These are phyloP conservation scores for Tulasnella sp. DNA, from an alignment of 768 basidiomycete genomes.

Conservation along the genomic window DNA sequence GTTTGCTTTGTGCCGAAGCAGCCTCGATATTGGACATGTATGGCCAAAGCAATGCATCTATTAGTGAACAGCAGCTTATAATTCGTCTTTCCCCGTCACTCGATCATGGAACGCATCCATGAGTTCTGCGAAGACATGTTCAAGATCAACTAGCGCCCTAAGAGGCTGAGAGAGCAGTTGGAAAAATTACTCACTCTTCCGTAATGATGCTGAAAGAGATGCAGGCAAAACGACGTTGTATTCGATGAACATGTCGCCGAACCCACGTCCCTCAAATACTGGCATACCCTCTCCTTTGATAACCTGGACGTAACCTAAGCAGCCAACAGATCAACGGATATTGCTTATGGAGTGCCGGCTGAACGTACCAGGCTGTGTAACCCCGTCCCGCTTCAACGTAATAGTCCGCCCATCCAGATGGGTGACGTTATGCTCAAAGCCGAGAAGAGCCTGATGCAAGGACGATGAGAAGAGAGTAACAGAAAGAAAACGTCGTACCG, in stretches of 20 bases:
- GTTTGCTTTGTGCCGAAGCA: too few species aligned
- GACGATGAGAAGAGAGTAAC: background rate
- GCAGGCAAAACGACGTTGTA: conserved; percentile 85
- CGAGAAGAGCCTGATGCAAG: conserved; percentile 67
- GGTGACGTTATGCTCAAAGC: conserved; percentile 85
- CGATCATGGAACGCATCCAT: too few species aligned
- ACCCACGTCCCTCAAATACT: conserved; percentile 39
- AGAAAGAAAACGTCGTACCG: conserved; percentile 18
- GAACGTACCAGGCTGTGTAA: conserved; percentile 79
- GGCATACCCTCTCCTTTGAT: conserved; percentile 89
- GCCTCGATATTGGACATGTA: too few species aligned
- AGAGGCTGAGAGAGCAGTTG: too few species aligned
- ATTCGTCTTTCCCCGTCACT: too few species aligned
- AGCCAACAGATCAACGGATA: background rate
- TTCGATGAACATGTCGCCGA: conserved; percentile 84
- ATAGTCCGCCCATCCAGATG: conserved; percentile 84
- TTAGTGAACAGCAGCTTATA: too few species aligned
- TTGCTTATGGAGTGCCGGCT: background rate
- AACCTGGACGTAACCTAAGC: conserved; percentile 70
- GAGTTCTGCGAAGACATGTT: too few species aligned
- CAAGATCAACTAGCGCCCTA: too few species aligned
- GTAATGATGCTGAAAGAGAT: conserved; percentile 52
- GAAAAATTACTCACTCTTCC: conserved; percentile 51
- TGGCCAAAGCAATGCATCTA: too few species aligned
- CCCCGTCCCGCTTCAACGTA: conserved; percentile 54